A percentile compares a stretch with the other conserved stretches of the same genome.
phyloP scores from a whole-genome alignment of 345 rosid genomes.

The Eucalyptus cloeziana region DNA sequence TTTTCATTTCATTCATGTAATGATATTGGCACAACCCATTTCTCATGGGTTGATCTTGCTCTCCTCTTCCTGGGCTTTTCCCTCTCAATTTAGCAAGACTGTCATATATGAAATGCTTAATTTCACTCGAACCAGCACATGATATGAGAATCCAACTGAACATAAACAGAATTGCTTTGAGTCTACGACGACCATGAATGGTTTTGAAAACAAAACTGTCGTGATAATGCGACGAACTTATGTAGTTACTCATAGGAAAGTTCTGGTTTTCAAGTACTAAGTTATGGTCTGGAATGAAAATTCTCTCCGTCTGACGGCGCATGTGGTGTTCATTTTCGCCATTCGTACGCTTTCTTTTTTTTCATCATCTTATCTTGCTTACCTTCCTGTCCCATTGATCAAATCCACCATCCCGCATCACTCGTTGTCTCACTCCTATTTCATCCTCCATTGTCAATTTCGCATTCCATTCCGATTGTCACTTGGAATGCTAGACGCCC shows the following conservation, averaged over 20 bases:
- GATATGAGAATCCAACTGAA: background rate
- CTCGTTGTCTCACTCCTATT: background rate
- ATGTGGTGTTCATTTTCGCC: background rate
- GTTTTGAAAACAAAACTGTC: background rate
- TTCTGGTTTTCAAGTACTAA: background rate
- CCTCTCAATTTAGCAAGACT: background rate
- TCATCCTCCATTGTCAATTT: background rate
- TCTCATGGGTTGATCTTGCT: background rate
- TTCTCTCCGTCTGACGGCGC: fast-evolving
- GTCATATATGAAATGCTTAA: background rate
- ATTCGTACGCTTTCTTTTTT: background rate
- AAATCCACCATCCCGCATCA: background rate
- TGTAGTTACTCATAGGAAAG: background rate
- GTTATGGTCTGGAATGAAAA: background rate
- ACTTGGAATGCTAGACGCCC: background rate
- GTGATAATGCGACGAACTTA: background rate
- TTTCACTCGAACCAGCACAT: background rate
- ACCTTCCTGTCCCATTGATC: background rate
- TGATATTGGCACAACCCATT: background rate
- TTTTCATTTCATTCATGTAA: background rate
- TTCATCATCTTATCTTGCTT: background rate
- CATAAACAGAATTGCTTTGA: background rate
- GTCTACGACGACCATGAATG: background rate
- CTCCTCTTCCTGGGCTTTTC: background rate
- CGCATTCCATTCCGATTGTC: background rate